Evolutionary conservation across 441 rosid genomes (phyloP).

Genomic region (Jatropha multifida): DNA sequence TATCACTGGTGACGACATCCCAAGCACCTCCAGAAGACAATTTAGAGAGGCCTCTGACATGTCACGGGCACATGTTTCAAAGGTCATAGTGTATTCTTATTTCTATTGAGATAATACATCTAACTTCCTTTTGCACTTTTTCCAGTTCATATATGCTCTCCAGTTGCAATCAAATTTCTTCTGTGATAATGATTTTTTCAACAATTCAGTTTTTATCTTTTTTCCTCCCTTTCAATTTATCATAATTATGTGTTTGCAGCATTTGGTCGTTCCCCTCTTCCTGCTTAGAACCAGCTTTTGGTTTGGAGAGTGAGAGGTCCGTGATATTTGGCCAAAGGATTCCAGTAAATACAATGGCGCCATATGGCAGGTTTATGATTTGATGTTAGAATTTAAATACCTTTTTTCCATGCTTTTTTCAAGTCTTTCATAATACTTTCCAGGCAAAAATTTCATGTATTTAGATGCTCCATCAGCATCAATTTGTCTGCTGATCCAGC

Average conservation of each 20-base stretch:
- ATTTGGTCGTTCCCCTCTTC: constrained; percentile 93
- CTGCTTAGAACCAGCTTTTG: constrained; percentile 99
- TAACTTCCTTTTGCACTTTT: not conserved
- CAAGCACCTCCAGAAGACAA: constrained; percentile 84
- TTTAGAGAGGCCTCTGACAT: constrained; percentile 40
- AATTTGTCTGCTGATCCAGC: constrained; percentile 82
- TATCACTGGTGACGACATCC: constrained; percentile 61
- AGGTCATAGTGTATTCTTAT: constrained; percentile 45
- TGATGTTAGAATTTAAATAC: constrained; percentile 6
- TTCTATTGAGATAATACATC: constrained; percentile 8
- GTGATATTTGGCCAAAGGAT: constrained; percentile 92
- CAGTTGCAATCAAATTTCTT: not conserved
- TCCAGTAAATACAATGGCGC: constrained; percentile 70
- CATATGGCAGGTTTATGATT: constrained; percentile 57
- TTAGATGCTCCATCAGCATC: constrained; percentile 96
- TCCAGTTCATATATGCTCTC: not conserved
- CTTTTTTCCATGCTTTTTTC: not conserved
- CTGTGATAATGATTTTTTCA: not conserved
- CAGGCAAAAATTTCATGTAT: constrained; percentile 66
- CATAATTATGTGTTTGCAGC: constrained; percentile 49
- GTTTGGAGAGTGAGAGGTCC: constrained; percentile 97
- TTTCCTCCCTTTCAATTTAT: not conserved
- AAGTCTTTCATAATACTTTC: not conserved
- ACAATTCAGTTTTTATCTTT: constrained; percentile 1
- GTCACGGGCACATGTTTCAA: constrained; percentile 38